phyloP scores from a whole-genome alignment of 306 rosid genomes.

The Cucurbita pepo region DNA sequence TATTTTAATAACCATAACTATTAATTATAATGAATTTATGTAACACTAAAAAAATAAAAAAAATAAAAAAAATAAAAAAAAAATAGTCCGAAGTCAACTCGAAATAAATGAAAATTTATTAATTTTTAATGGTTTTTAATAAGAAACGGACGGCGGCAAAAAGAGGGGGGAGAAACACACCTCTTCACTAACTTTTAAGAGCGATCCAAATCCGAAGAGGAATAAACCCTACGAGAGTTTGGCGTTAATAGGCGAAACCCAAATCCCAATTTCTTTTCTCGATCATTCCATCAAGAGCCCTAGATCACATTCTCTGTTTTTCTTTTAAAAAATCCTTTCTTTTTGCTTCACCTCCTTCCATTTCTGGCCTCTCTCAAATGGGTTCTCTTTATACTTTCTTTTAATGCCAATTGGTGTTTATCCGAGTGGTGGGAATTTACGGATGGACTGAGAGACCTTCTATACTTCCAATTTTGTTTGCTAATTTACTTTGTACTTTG shows the following conservation, averaged over 20 bases:
- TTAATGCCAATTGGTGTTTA: slow-evolving; percentile 1
- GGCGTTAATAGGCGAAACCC: background rate
- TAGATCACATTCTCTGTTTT: slow-evolving; percentile 11
- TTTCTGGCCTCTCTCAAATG: slow-evolving; percentile 3
- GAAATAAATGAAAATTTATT: too few relatives aligned
- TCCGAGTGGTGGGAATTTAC: background rate
- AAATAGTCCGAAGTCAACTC: too few relatives aligned
- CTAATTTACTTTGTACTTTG: background rate
- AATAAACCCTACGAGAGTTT: background rate
- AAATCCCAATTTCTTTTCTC: slow-evolving; percentile 2
- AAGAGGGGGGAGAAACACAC: too few relatives aligned
- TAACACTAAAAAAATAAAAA: too few relatives aligned
- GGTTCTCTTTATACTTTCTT: background rate
- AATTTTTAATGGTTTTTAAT: too few relatives aligned
- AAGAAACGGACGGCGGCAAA: too few relatives aligned
- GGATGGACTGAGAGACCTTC: background rate
- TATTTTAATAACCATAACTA: too few relatives aligned
- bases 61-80: too few relatives aligned
- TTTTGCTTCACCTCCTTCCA: background rate
- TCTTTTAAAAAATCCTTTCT: background rate
- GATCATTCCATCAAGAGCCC: slow-evolving; percentile 31
- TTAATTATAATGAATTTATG: too few relatives aligned
- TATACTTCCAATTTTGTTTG: background rate
- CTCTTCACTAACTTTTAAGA: slow-evolving; percentile 5
- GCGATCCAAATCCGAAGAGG: background rate